Percentiles rank a stretch among this genome's conserved stretches.
Conservation (phyloP, 352 stramenopile species). For the Globisporangium megalacanthum region DNA sequence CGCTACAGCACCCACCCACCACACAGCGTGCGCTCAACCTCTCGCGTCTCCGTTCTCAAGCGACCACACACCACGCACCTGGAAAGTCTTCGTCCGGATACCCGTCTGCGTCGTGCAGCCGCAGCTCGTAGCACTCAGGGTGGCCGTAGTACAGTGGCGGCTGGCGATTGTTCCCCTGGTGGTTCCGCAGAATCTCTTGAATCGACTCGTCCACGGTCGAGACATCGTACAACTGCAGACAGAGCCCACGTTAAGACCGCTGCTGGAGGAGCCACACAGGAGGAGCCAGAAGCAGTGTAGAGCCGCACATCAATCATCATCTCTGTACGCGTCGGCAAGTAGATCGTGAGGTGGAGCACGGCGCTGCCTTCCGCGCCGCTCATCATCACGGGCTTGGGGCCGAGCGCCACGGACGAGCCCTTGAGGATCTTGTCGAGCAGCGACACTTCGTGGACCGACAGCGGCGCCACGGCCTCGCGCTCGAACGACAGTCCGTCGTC, state of each 20-base stretch:
- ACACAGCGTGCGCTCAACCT: too few species aligned
- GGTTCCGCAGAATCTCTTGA: slow-evolving; percentile 69
- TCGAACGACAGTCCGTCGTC: slow-evolving; percentile 62
- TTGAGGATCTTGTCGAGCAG: slow-evolving; percentile 77
- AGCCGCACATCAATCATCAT: slow-evolving; percentile 81
- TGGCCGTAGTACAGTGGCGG: slow-evolving; percentile 81
- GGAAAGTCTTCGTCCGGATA: slow-evolving; percentile 86
- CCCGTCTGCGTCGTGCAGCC: slow-evolving; percentile 77
- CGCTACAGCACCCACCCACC: slow-evolving; percentile 21
- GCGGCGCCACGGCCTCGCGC: slow-evolving; percentile 53
- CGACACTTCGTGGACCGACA: slow-evolving; percentile 66
- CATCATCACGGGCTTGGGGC: slow-evolving; percentile 54
- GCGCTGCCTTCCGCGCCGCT: slow-evolving; percentile 43
- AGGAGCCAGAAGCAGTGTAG: too few species aligned
- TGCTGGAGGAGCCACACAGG: not conserved
- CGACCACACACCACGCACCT: slow-evolving; percentile 20
- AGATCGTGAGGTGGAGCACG: slow-evolving; percentile 81
- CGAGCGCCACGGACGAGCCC: slow-evolving; percentile 36
- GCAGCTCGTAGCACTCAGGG: slow-evolving; percentile 82
- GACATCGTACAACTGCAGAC: slow-evolving; percentile 71
- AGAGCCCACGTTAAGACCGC: not conserved
- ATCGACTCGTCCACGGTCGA: slow-evolving; percentile 87
- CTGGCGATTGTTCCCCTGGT: slow-evolving; percentile 58
- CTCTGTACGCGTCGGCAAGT: slow-evolving; percentile 73
- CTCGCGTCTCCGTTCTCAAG: too few species aligned